phyloP scores from a whole-genome alignment of 257 asterid genomes.

The Plantago ovata region DNA sequence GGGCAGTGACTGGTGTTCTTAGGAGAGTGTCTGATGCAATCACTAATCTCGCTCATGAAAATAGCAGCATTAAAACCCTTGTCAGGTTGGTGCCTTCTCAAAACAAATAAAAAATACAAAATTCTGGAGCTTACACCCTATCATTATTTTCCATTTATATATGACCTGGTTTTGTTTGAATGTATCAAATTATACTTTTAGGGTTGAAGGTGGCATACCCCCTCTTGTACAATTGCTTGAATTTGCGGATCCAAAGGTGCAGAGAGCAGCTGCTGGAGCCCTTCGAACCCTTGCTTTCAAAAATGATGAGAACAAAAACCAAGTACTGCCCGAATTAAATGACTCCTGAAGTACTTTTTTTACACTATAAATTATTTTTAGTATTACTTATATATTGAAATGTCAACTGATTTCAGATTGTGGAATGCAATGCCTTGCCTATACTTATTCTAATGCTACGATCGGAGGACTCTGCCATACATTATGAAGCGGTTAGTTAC shows the following conservation, averaged over 20 bases:
- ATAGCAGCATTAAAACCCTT: constrained; percentile 85
- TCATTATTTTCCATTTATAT: not conserved
- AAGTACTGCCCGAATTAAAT: constrained; percentile 38
- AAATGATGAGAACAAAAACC: constrained; percentile 94
- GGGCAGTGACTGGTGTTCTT: constrained; percentile 79
- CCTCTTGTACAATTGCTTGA: constrained; percentile 97
- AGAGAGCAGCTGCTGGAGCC: constrained; percentile 99
- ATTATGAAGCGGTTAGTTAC: constrained; percentile 88
- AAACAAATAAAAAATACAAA: too few relatives aligned
- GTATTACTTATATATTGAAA: constrained; percentile 11
- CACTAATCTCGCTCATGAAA: constrained; percentile 97
- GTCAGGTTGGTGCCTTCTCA: constrained; percentile 56
- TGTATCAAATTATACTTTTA: constrained; percentile 18
- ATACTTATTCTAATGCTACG: constrained; percentile 91
- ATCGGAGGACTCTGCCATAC: constrained; percentile 94
- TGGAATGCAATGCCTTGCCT: constrained; percentile 96
- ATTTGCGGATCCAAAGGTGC: constrained; percentile 90
- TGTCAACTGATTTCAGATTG: constrained; percentile 58
- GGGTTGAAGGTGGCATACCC: constrained; percentile 96
- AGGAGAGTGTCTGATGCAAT: constrained; percentile 98
- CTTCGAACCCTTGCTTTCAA: constrained; percentile 94
- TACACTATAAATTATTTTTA: not conserved
- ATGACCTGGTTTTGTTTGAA: not conserved
- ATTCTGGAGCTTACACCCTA: too few relatives aligned
- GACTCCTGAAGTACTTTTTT: constrained; percentile 8